Conservation (phyloP, 73 alveolate genomes). For the Stentor coeruleus region DNA sequence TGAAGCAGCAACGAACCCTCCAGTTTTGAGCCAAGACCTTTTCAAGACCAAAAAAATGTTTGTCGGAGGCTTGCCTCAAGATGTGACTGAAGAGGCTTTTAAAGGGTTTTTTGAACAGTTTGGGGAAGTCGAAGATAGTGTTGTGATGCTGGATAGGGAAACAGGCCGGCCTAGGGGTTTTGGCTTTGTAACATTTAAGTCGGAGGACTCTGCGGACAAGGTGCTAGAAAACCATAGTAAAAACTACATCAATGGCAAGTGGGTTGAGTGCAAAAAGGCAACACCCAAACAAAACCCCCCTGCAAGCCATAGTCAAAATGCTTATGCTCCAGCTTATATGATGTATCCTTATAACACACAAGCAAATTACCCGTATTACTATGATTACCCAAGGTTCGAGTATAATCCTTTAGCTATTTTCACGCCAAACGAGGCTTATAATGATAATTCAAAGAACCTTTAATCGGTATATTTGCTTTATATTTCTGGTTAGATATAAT, state of each 20-base stretch:
- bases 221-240: constrained; percentile 36
- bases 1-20: too few species aligned
- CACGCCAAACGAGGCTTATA: too few species aligned
- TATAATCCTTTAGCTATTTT: too few species aligned
- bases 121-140: constrained; percentile 62
- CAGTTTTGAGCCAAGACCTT: too few species aligned
- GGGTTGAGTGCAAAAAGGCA: constrained; percentile 72
- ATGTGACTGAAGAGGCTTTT: constrained; percentile 44
- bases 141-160: constrained; percentile 49
- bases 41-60: constrained; percentile 45
- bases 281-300: constrained; percentile 59
- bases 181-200: constrained; percentile 53
- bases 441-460: too few species aligned
- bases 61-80: constrained; percentile 71
- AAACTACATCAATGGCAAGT: constrained; percentile 52
- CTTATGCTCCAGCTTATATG: too few species aligned
- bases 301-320: too few species aligned
- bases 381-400: too few species aligned
- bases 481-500: too few species aligned
- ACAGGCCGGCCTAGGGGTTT: constrained; percentile 75
- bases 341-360: too few species aligned
- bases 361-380: too few species aligned
- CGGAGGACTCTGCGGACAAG: constrained; percentile 31
- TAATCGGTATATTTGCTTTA: too few species aligned
- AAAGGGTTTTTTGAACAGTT: constrained; percentile 37